Evolutionary conservation across 2,329 filamentous ascomycete species (phyloP).

Genomic region (Cytospora piceae): DNA sequence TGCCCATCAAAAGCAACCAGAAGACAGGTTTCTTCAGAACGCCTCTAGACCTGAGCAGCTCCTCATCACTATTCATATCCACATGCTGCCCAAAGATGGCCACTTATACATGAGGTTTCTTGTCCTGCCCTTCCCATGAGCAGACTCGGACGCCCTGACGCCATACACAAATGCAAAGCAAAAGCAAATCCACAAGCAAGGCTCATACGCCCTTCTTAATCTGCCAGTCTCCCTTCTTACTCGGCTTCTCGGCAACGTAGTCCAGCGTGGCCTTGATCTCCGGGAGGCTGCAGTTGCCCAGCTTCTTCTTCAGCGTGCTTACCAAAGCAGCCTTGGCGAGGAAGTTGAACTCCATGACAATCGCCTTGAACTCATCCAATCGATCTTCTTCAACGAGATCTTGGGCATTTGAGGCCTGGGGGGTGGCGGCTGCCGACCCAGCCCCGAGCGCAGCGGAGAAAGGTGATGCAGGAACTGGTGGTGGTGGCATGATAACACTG

Average conservation of each 20-base stretch:
- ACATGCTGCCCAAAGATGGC: neutral
- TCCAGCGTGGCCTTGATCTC: slow-evolving; percentile 73
- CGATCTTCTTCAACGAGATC: slow-evolving; percentile 60
- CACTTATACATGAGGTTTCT: neutral
- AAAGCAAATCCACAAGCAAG: neutral
- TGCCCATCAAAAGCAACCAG: neutral
- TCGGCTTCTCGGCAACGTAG: slow-evolving; percentile 65
- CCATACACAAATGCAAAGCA: slow-evolving; percentile 12
- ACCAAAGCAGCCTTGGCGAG: slow-evolving; percentile 75
- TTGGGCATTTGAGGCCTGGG: slow-evolving; percentile 32
- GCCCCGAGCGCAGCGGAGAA: slow-evolving; percentile 26
- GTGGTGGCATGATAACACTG: slow-evolving; percentile 36
- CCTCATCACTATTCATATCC: neutral
- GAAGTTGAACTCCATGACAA: slow-evolving; percentile 60
- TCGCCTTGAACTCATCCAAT: slow-evolving; percentile 68
- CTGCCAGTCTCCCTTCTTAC: slow-evolving; percentile 49
- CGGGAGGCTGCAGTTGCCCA: slow-evolving; percentile 70
- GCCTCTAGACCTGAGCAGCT: neutral
- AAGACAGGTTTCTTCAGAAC: neutral
- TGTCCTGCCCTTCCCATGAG: neutral
- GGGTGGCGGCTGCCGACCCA: slow-evolving; percentile 9
- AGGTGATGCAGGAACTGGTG: slow-evolving; percentile 32
- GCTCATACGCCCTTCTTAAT: slow-evolving; percentile 23
- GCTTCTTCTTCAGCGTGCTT: slow-evolving; percentile 75
- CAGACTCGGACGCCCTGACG: slow-evolving; percentile 14